Evolutionary conservation across 169 alveolate species (phyloP), one percentile per base, ranked within the genome.

Genomic region (Amoebophrya sp.): DNA sequence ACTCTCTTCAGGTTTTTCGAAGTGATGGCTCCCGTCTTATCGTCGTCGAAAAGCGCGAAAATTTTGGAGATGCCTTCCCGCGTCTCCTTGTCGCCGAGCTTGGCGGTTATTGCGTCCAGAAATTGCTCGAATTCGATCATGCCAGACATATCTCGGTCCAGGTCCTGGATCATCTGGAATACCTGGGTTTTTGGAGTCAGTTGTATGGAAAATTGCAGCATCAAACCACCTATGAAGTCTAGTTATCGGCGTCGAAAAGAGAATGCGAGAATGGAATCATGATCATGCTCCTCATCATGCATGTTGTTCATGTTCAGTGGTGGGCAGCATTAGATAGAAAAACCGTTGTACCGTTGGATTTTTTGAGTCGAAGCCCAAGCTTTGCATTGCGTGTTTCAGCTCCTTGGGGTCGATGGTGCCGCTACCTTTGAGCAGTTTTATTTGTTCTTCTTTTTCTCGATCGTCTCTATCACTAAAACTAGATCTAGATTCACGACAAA

Each of bases 371-470:
- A 99, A 97, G 77, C 99, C 99, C 23, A 98, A 96, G 90, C 99
- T 97, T 95, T 97, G 99, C 99, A 99, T 98, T 23, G 99, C 99
- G 53, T 99, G 99, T 94, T 98, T 98, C 77, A 99, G 97, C 95
- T 99, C 99, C 94, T 97, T 97, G 40, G 99, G 99, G 92, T 99
- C 99, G 90, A 98, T 97, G 23, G 98, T 96, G 23, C 99, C 99
- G 39, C 99, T 96, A 18, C 99, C 99, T 41, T 2, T 41, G 54
- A 2, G 54, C 12, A 41, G 54, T 41, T 41, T 12, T n/a, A n/a
- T n/a, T n/a, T n/a, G n/a, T n/a, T n/a, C n/a, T n/a, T n/a, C n/a
- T n/a, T n/a, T n/a, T n/a, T n/a, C n/a, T n/a, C n/a, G n/a, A n/a
- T n/a, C n/a, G n/a, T n/a, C n/a, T n/a, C n/a, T n/a, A n/a, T n/a